Conservation (phyloP, 441 rosid genomes). For the Gossypium lobatum region DNA sequence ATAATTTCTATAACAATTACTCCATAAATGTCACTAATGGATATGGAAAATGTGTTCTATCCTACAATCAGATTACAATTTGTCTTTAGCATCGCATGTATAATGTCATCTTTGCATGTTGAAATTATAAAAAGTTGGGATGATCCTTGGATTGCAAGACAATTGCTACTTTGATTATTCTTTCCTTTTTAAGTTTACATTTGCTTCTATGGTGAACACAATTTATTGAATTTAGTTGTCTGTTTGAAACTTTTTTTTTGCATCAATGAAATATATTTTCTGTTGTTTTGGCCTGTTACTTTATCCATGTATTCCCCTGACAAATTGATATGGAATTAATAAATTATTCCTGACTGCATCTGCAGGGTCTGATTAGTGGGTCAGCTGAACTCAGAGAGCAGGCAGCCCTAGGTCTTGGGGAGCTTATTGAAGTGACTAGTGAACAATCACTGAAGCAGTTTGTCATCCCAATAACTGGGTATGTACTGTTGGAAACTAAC, state of each 20-base stretch:
- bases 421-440: constrained; percentile 95
- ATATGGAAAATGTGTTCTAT: neutral
- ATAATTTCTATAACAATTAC: neutral
- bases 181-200: neutral
- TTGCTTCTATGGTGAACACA: neutral
- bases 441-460: constrained; percentile 88
- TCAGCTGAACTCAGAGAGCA: constrained; percentile 95
- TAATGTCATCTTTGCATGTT: neutral
- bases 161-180: neutral
- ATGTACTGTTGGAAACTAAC: constrained; percentile 18
- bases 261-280: neutral
- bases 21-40: neutral
- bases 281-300: neutral
- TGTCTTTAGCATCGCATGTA: neutral
- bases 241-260: neutral
- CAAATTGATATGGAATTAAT: neutral
- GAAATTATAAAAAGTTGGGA: neutral
- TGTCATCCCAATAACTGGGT: constrained; percentile 98
- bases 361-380: constrained; percentile 86
- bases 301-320: neutral
- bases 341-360: constrained; percentile 14
- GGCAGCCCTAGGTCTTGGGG: constrained; percentile 99
- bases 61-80: neutral
- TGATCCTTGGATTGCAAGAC: neutral
- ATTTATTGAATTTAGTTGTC: neutral